A percentile compares a stretch with the other conserved stretches of the same genome.
phyloP scores from a whole-genome alignment of 345 rosid species.

The Hypericum androsaemum region DNA sequence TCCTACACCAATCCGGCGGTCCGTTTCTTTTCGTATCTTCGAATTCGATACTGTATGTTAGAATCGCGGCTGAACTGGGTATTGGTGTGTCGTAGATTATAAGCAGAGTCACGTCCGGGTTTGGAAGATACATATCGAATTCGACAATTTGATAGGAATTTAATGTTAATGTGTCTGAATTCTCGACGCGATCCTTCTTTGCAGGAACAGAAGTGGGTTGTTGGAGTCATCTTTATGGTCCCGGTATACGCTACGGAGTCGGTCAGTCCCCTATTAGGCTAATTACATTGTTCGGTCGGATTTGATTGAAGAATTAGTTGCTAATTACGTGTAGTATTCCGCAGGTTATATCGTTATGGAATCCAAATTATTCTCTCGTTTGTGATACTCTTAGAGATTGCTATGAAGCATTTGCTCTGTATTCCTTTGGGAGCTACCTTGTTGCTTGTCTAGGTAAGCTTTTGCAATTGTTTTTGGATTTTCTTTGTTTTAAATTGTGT shows the following conservation, averaged over 20 bases:
- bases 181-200: not conserved
- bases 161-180: too few species aligned
- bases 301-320: too few species aligned
- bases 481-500: not conserved
- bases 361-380: conserved; percentile 46
- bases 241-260: conserved; percentile 84
- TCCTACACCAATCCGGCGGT: conserved; percentile 56
- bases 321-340: not conserved
- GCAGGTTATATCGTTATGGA: conserved; percentile 61
- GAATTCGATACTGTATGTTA: too few species aligned
- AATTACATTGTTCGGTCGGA: too few species aligned
- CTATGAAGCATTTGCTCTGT: conserved; percentile 84
- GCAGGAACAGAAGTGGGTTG: conserved; percentile 92
- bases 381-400: conserved; percentile 82
- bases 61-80: too few species aligned
- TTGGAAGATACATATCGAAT: too few species aligned
- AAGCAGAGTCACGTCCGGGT: too few species aligned
- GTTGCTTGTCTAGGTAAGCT: conserved; percentile 82
- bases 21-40: not conserved
- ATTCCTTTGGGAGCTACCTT: conserved; percentile 81
- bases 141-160: too few species aligned
- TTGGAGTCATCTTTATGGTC: conserved; percentile 67
- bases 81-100: too few species aligned
- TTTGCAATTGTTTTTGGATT: not conserved
- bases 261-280: conserved; percentile 41